Base-by-base conservation (phyloP, 108 stramenopile genomes). In the Skeletonema tropicum region DNA sequence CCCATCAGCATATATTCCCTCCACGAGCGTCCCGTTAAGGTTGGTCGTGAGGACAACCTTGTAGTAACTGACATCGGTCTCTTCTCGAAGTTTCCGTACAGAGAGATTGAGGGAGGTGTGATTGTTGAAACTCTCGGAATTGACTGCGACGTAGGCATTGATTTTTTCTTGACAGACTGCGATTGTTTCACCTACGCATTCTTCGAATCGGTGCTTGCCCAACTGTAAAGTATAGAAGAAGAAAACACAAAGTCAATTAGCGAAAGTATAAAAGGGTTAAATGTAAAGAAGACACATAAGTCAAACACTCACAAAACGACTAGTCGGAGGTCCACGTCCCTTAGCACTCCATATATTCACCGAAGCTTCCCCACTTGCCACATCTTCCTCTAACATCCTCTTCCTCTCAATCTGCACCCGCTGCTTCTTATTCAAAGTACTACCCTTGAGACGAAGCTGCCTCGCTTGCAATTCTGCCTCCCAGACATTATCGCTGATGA, bases 31-130 rank as follows among this genome's bases (percentile, higher is more conserved):
- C 2, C 65, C 73, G 0, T 38, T 21, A 6, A 49, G 14, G 49
- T 74, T 66, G 33, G 73, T 74, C 57, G 52, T 41, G 3, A 74
- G 26, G 13, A 65, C 73, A 14, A 66, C 64, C 64, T 74, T 74
- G 64, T 74, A 74, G 32, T 74, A 74, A 42, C 65, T 74, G 13
- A 17, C 3, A 15, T 74, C 65, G n/a, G 64, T 66, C 55, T 57
- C n/a, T 55, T 65, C 65, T 15, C 73, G 73, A 38, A 74, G 64
- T 58, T 74, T 65, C n/a, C 65, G 64, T 0, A 74, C 25, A 26
- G 31, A 38, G n/a, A 66, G 25, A n/a, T 39, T 57, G 5, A 74
- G 73, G 8, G 55, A 55, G 1, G 55, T 45, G 5, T 32, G 32
- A 32, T 45, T 45, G 23, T 66, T 31, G 48, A 74, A 74, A 5